phyloP scores from a whole-genome alignment of 257 asterid species.

The Solanum pennellii region DNA sequence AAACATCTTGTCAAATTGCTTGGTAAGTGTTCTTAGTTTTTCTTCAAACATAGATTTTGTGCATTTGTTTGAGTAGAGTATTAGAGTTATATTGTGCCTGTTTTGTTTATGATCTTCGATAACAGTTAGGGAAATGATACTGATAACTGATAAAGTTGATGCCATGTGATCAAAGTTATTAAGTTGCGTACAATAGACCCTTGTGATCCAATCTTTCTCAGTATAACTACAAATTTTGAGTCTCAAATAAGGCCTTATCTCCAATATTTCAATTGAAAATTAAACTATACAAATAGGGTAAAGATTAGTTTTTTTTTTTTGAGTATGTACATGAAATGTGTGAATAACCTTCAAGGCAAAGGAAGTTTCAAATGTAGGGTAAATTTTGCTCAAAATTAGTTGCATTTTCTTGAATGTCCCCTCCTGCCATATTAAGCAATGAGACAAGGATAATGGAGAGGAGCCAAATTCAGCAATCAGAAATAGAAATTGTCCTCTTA shows the following conservation, averaged over 20 bases:
- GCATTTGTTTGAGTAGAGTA: not conserved
- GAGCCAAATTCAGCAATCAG: not conserved
- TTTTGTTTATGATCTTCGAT: not conserved
- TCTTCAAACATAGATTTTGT: not conserved
- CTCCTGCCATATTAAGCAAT: not conserved
- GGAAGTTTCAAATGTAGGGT: not conserved
- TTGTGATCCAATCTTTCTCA: not conserved
- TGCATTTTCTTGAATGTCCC: not conserved
- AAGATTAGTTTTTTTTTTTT: not conserved
- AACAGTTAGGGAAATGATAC: not conserved
- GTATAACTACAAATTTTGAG: not conserved
- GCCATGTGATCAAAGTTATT: not conserved
- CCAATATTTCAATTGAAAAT: not conserved
- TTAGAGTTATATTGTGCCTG: not conserved
- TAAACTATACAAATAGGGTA: not conserved
- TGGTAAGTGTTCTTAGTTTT: constrained; percentile 23
- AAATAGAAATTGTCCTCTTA: not conserved
- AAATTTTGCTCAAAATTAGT: not conserved
- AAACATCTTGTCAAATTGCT: constrained; percentile 76
- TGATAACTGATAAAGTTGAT: too few relatives aligned
- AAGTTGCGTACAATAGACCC: not conserved
- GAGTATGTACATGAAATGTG: not conserved
- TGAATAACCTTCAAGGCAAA: not conserved
- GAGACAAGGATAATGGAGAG: not conserved
- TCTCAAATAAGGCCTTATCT: not conserved